These are phyloP conservation scores for Nepenthes alata DNA, from an alignment of 179 eudicot species.

Conservation along the genomic window DNA sequence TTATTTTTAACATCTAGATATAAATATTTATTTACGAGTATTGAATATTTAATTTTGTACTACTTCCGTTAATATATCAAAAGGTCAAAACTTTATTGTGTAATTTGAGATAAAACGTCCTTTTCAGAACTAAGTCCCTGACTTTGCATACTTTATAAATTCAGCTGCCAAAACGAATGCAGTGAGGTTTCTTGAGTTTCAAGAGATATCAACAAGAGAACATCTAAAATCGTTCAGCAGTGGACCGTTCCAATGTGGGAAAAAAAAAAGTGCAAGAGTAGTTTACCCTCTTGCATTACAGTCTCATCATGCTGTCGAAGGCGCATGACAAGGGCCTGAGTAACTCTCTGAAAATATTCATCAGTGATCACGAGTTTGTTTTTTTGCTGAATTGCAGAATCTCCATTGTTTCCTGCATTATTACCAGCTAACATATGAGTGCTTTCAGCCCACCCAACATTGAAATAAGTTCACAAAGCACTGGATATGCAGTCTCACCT, in stretches of 20 bases:
- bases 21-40: too few relatives aligned
- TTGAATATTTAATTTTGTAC: too few relatives aligned
- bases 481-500: constrained; percentile 25
- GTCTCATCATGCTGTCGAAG: constrained; percentile 82
- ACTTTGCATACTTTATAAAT: too few relatives aligned
- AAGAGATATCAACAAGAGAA: neutral
- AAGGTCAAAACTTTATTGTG: too few relatives aligned
- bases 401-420: constrained; percentile 44
- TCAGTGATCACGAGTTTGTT: constrained; percentile 72
- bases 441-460: neutral
- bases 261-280: neutral
- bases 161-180: too few relatives aligned
- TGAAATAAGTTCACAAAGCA: neutral
- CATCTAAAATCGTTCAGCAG: neutral
- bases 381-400: constrained; percentile 28
- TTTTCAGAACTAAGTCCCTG: too few relatives aligned
- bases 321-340: constrained; percentile 76
- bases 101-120: too few relatives aligned
- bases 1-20: too few relatives aligned
- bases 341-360: constrained; percentile 80
- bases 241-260: neutral
- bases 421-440: neutral
- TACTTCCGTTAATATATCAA: too few relatives aligned
- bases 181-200: too few relatives aligned
- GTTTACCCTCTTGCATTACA: constrained; percentile 47